Evolutionary conservation across 495 filamentous ascomycete species (phyloP), one percentile per base, ranked within the genome.

Genomic region (Chaetomium tenue): DNA sequence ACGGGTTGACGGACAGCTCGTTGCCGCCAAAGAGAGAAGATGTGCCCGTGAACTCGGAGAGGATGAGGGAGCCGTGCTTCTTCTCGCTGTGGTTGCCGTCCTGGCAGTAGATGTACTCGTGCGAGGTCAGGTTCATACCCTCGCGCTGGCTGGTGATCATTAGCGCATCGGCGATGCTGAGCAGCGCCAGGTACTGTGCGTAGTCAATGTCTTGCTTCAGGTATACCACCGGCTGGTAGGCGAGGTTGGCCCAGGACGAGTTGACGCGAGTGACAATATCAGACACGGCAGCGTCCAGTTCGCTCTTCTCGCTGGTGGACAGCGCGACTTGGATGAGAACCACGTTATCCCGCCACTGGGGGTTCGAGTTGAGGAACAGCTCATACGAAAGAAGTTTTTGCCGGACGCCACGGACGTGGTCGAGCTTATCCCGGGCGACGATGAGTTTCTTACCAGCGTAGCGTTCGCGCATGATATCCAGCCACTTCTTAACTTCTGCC

Each of bases 261-360:
- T 97, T 95, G 68, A 97, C 93, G 37, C 93, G 86, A 55, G 91
- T 95, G 54, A 94, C 91, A 71, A 97, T 97, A 65, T 96, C 91
- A 9, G 89, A 91, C 16, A 97, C 89, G 2, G 89, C 91, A 8
- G 89, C 89, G 65, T 93, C 89, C 15, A 96, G 84, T 70, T 95
- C 92, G 33, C 86, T 84, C 74, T 93, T 88, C 72, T 96, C 91
- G 37, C 89, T 91, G 0, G 90, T 90, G 9, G 92, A 95, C 5
- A 92, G 88, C 7, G 92, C 92, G 52, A 97, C 93, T 77, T 97
- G 93, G 66, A 97, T 92, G 60, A 97, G 79, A 15, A 96, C 90
- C 20, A 92, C 88, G 75, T 91, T 88, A 65, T 90, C 91, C 50
- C 88, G 81, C 89, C 90, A 96, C 70, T 93, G 86, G 1, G 93